Evolutionary conservation across 768 basidiomycete species (phyloP), one percentile per base, ranked within the genome.

Genomic region (Hydnomerulius pinastri): DNA sequence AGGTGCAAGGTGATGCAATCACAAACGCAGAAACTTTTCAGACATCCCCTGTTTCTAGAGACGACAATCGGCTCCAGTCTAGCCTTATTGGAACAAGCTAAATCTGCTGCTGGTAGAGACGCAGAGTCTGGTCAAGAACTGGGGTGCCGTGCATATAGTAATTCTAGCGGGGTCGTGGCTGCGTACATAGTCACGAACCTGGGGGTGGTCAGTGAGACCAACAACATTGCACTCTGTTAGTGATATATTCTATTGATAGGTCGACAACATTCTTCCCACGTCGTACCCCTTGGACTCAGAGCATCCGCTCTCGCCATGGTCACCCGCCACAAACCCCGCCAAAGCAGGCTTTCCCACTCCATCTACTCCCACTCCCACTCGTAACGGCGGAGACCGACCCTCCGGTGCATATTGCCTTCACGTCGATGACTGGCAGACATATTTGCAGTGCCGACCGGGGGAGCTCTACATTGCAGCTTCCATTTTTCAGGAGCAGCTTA

Each of bases 401-500:
- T 30, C 29, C n/a, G n/a, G 29, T 30, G 7, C 29, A 30, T 30
- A 30, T 13, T 13, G 7, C 8, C 29, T 46, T 29, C 32, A 50
- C 41, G 6, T 29, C 39, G 12, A 49, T 25, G 8, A 32, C 54
- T 6, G 32, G 45, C 35, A 51, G 51, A 56, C 61, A n/a, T 52
- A 51, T 56, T 62, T 79, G n/a, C 74, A 70, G 30, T 75, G 75
- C 49, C 72, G 77, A 6, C 74, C 77, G 10, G 67, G 59, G 4
- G 76, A 79, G 57, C 60, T 79, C 25, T 77, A 79, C 57, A 65
- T 79, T 1, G 75, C 75, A 9, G 71, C 76, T 18, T 51, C 66
- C 6, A 76, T 70, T 5, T 56, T 59, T 6, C 58, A 58, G 5
- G 55, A 67, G n/a, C 58, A 70, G 32, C 56, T 80, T 25, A 50